Evolutionary conservation across 2,329 filamentous ascomycete species (phyloP), one percentile per base, ranked within the genome.

Genomic region (Fusarium sp.): DNA sequence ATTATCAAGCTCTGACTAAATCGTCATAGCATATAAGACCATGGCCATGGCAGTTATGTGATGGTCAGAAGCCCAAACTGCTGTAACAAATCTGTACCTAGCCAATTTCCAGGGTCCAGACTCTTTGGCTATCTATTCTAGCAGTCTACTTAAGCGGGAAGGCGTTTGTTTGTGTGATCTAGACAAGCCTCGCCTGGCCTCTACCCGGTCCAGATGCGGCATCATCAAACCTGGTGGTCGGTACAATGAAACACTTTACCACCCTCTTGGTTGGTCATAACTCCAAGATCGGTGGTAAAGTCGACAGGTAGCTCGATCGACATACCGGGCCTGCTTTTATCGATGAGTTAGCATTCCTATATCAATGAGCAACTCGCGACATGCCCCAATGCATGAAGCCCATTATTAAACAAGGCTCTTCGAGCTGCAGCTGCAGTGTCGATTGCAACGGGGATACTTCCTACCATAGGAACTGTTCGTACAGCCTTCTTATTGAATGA

Each of bases 131-230:
- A n/a, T n/a, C n/a, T n/a, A n/a, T n/a, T n/a, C n/a, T n/a, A 17
- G 40, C 14, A 11, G 40, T n/a, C 36, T n/a, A 32, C 14, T 23
- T 45, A 39, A 53, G 50, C 40, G 38, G 38, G 28, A 62, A 28
- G 21, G 28, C 28, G 39, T 26, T 40, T 52, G 39, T 44, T 54
- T 32, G 20, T 54, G 14, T n/a, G 45, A 28, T 62, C 51, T 69
- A 62, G 61, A 51, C 38, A 58, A 39, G 28, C 30, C 46, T 56
- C 55, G 15, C 42, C 38, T 38, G 28, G 39, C 53, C 45, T 28
- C 40, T 30, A n/a, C 23, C 15, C 43, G 47, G 19, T 11, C 36
- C 11, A n/a, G 11, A 32, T 15, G n/a, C 30, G 14, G n/a, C 28
- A 8, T 23, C 43, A 21, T 44, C n/a, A 36, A 36, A 17, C 34